Percentiles rank a stretch among this genome's conserved stretches.
phyloP scores from a whole-genome alignment of 768 basidiomycete genomes.

The Mycena olivaceomarginata region DNA sequence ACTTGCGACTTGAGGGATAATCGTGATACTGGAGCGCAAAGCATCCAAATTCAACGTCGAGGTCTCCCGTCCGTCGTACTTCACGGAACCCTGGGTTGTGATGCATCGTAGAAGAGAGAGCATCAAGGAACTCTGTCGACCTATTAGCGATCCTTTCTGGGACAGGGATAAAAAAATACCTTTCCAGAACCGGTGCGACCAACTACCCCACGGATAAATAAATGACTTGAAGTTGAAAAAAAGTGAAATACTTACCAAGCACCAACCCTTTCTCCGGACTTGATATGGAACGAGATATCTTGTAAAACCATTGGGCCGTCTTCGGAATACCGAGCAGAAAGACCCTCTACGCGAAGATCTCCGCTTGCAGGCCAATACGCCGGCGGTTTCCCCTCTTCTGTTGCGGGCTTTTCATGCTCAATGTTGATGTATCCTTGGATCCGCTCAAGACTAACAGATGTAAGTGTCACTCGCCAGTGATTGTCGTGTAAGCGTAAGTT shows the following conservation, averaged over 20 bases:
- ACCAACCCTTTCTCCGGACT: slow-evolving; percentile 68
- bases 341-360: slow-evolving; percentile 60
- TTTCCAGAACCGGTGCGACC: slow-evolving; percentile 49
- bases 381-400: slow-evolving; percentile 59
- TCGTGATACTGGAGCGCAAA: slow-evolving; percentile 65
- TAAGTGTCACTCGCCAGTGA: slow-evolving; percentile 34
- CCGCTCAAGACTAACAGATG: slow-evolving; percentile 32
- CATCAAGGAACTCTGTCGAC: slow-evolving; percentile 69
- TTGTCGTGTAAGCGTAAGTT: not conserved
- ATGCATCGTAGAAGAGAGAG: slow-evolving; percentile 70
- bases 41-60: slow-evolving; percentile 62
- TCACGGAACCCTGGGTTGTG: slow-evolving; percentile 52
- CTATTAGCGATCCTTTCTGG: not conserved
- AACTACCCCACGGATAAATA: slow-evolving; percentile 32
- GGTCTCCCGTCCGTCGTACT: slow-evolving; percentile 64
- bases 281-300: slow-evolving; percentile 58
- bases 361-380: slow-evolving; percentile 72
- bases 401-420: slow-evolving; percentile 61
- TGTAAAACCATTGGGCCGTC: slow-evolving; percentile 37
- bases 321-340: slow-evolving; percentile 61
- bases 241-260: slow-evolving; percentile 55
- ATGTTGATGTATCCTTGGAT: slow-evolving; percentile 59
- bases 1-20: slow-evolving; percentile 57
- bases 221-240: not conserved
- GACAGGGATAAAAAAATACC: slow-evolving; percentile 31